Evolutionary conservation across 2,329 filamentous ascomycete species (phyloP).

Genomic region (Uncinocarpus reesii): DNA sequence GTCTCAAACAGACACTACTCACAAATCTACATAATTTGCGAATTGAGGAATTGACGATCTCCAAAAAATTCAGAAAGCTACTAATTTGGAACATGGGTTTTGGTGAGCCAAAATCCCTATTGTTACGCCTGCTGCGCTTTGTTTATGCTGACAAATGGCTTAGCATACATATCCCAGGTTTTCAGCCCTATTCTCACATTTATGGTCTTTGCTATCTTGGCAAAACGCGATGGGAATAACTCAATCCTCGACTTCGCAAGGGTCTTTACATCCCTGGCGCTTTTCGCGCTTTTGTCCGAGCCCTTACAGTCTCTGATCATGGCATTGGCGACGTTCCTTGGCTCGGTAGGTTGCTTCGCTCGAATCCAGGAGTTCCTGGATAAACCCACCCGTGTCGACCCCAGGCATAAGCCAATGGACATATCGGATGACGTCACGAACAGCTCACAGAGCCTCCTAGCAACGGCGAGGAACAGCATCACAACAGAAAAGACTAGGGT

Average conservation of each 20-base stretch:
- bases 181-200: slow-evolving; percentile 40
- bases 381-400: slow-evolving; percentile 26
- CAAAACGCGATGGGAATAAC: slow-evolving; percentile 26
- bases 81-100: slow-evolving; percentile 35
- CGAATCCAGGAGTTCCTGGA: slow-evolving; percentile 40
- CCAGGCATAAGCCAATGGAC: slow-evolving; percentile 15
- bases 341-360: slow-evolving; percentile 38
- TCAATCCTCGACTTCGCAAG: slow-evolving; percentile 32
- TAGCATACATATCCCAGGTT: slow-evolving; percentile 33
- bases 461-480: slow-evolving; percentile 9
- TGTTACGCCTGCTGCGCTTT: background rate
- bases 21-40: slow-evolving; percentile 33
- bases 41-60: slow-evolving; percentile 34
- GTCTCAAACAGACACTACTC: slow-evolving; percentile 35
- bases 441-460: slow-evolving; percentile 11
- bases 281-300: slow-evolving; percentile 39
- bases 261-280: slow-evolving; percentile 40
- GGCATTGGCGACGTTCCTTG: slow-evolving; percentile 37
- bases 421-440: slow-evolving; percentile 8
- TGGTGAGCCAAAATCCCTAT: slow-evolving; percentile 19
- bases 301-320: slow-evolving; percentile 39
- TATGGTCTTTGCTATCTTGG: slow-evolving; percentile 35
- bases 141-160: slow-evolving; percentile 16
- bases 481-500: slow-evolving; percentile 11
- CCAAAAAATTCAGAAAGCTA: slow-evolving; percentile 34